Percentiles rank a stretch among this genome's conserved stretches.
Conservation (phyloP, 257 asterid genomes). For the Linaria vulgaris region DNA sequence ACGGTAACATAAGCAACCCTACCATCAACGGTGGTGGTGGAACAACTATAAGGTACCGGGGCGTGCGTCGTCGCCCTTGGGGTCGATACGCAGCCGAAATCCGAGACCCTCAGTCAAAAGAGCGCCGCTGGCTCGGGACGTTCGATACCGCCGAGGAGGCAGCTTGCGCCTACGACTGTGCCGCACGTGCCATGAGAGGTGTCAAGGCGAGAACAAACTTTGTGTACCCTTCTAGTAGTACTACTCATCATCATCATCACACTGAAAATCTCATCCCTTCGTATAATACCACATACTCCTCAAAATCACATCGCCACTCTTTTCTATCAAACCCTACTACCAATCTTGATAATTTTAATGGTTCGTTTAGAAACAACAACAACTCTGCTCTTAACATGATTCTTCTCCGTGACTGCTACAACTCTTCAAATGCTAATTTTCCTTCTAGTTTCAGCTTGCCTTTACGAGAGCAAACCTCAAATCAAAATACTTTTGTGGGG, state of each 20-base stretch:
- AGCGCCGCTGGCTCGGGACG: constrained; percentile 91
- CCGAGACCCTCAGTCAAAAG: constrained; percentile 83
- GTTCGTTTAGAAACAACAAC: background rate
- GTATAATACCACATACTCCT: constrained; percentile 25
- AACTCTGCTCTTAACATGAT: constrained; percentile 43
- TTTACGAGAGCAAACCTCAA: constrained; percentile 27
- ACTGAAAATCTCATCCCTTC: constrained; percentile 39
- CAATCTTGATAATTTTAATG: constrained; percentile 22
- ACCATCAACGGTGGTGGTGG: too few relatives aligned
- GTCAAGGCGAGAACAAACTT: constrained; percentile 81
- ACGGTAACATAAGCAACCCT: constrained; percentile 17
- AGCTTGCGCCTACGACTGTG: constrained; percentile 88
- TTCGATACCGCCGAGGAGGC: constrained; percentile 95
- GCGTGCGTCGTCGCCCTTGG: constrained; percentile 98
- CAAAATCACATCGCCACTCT: constrained; percentile 32
- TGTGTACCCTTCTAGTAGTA: constrained; percentile 61
- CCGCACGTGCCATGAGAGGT: constrained; percentile 97
- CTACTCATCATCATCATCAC: constrained; percentile 26
- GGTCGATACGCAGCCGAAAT: constrained; percentile 97
- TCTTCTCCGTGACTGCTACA: constrained; percentile 41
- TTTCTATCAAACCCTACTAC: constrained; percentile 34
- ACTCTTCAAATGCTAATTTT: constrained; percentile 23
- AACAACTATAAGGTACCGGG: constrained; percentile 81
- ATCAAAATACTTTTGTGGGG: constrained; percentile 20
- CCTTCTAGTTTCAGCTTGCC: too few relatives aligned